These are phyloP conservation scores for Fusarium proliferatum DNA, from an alignment of 2,329 filamentous ascomycete species.

Conservation along the genomic window DNA sequence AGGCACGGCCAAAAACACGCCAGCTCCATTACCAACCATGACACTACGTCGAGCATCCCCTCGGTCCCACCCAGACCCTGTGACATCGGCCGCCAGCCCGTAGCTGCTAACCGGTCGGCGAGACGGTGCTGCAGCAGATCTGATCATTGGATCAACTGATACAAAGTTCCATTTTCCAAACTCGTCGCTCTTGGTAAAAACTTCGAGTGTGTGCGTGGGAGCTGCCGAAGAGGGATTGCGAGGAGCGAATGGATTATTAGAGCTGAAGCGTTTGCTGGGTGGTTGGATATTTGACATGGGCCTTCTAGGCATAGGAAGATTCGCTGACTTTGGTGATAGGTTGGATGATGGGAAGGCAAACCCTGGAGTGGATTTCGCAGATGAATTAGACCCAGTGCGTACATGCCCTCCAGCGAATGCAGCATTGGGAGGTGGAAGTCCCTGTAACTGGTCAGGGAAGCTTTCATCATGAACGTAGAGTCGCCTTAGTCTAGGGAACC, in stretches of 20 bases:
- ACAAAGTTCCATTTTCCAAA: constrained; percentile 69
- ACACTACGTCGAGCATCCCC: constrained; percentile 65
- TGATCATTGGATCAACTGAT: constrained; percentile 55
- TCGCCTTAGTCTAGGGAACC: constrained; percentile 77
- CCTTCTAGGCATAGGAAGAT: constrained; percentile 43
- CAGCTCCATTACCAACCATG: constrained; percentile 62
- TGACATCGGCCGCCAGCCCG: constrained; percentile 65
- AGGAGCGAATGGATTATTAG: constrained; percentile 68
- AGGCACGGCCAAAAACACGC: constrained; percentile 66
- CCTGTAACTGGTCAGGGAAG: constrained; percentile 83
- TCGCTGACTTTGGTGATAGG: constrained; percentile 37
- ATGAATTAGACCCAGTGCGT: constrained; percentile 50
- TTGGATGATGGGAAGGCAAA: constrained; percentile 41
- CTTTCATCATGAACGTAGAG: constrained; percentile 88
- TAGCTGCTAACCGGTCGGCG: constrained; percentile 66
- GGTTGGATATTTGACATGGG: constrained; percentile 46
- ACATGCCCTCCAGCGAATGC: constrained; percentile 46
- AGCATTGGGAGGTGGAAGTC: constrained; percentile 72
- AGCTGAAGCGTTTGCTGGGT: constrained; percentile 62
- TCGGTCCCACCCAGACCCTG: constrained; percentile 61
- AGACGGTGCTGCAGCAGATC: constrained; percentile 40
- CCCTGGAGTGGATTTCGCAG: constrained; percentile 38
- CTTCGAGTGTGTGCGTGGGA: constrained; percentile 66
- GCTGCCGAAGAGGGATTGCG: constrained; percentile 47
- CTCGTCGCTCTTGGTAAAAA: constrained; percentile 70